Evolutionary conservation across 208 protist genomes (phyloP), one percentile per base, ranked within the genome.

Genomic region (Novymonas esmeraldas): DNA sequence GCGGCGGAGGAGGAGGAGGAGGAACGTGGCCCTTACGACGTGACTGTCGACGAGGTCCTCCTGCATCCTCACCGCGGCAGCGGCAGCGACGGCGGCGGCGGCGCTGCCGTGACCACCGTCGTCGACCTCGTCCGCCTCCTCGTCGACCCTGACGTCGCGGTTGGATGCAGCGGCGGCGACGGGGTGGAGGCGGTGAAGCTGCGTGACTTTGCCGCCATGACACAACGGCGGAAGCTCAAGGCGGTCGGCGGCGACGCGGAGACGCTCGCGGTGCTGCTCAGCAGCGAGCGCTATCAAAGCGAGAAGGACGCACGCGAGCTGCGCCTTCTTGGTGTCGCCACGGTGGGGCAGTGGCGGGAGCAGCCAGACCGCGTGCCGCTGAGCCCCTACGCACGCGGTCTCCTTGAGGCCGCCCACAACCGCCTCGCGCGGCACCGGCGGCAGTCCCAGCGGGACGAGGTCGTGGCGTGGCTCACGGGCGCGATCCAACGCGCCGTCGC

Each of bases 401-500:
- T 89, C 49, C 73, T 95, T 6, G 81, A 92, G 49, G 60, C 75
- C 7, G 80, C 84, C 3, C 93, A 90, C 56, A 58, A 64, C 46
- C 38, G 41, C n/a, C 28, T 76, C 10, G 59, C 70, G 5, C 73
- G 71, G 2, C 18, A 46, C 41, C 64, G 56, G 38, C 59, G 70
- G 29, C 72, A 76, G 59, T 70, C 52, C 20, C 79, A 89, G 70
- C 73, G 82, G 68, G 78, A 87, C 18, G 79, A 87, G 67, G 84
- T 95, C 13, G 79, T 95, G 45, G 77, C 77, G n/a, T 95, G 89
- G 87, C 73, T 95, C 18, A 87, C 85, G 3, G 79, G 83, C 34
- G 83, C 89, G 1, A 92, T 95, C 64, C 83, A 88, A 41, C 73
- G 81, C 29, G 89, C 89, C 11, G 76, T 95, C n/a, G 80, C 80